A percentile compares a stretch with the other conserved stretches of the same genome.
Evolutionary conservation across 1,284 basidiomycete species (phyloP).

Genomic region (Wolfiporia cocos): DNA sequence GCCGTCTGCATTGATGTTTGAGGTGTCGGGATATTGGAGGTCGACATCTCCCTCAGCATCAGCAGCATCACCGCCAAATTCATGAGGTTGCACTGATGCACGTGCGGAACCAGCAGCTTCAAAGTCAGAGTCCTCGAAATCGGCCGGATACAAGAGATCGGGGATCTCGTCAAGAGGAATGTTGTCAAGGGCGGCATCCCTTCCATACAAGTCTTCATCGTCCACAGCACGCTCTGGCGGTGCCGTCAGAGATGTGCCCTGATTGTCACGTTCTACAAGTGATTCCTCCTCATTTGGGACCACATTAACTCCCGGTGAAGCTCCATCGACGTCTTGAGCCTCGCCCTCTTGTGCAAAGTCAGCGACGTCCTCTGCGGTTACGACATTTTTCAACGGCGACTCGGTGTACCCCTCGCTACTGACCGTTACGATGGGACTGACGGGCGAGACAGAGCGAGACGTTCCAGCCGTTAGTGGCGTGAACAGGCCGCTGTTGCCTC

Average conservation of each 20-base stretch:
- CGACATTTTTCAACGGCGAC: constrained; percentile 1
- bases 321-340: neutral
- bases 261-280: too few species aligned
- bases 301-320: neutral
- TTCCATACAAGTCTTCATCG: too few species aligned
- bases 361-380: neutral
- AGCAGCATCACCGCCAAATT: constrained; percentile 6
- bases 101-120: too few species aligned
- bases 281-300: neutral
- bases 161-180: too few species aligned
- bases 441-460: constrained; percentile 14
- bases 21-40: constrained; percentile 20
- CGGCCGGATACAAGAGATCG: too few species aligned
- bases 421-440: neutral
- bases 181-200: too few species aligned
- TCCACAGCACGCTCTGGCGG: too few species aligned
- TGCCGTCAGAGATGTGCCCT: too few species aligned
- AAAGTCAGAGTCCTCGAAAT: too few species aligned
- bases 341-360: neutral
- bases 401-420: neutral
- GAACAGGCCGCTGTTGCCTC: constrained; percentile 24
- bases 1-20: neutral
- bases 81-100: too few species aligned
- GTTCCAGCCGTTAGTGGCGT: constrained; percentile 21
- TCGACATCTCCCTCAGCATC: constrained; percentile 19